phyloP scores from a whole-genome alignment of 2,329 filamentous ascomycete species.

The Cladophialophora carrionii region DNA sequence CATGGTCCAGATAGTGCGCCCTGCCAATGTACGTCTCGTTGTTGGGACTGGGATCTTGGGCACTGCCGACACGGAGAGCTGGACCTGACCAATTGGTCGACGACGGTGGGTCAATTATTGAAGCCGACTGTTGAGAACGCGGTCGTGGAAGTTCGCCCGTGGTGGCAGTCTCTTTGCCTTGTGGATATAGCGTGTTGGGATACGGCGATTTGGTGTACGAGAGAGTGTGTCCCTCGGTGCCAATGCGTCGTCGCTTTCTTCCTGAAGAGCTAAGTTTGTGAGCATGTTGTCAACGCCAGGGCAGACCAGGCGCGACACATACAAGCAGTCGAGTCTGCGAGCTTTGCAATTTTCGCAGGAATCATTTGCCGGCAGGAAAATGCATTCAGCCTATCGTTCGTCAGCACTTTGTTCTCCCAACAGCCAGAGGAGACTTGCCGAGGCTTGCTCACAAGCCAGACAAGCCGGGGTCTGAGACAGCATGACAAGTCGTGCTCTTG shows the following conservation, averaged over 20 bases:
- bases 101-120: not conserved
- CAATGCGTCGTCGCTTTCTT: conserved; percentile 13
- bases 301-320: conserved; percentile 8
- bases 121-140: conserved; percentile 10
- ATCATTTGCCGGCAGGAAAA: conserved; percentile 11
- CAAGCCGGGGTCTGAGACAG: conserved; percentile 8
- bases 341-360: conserved; percentile 13
- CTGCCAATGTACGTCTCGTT: conserved; percentile 12
- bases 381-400: conserved; percentile 11
- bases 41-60: conserved; percentile 10
- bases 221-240: not conserved
- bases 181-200: conserved; percentile 4
- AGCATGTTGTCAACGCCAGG: conserved; percentile 3
- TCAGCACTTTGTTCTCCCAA: conserved; percentile 3
- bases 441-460: conserved; percentile 9
- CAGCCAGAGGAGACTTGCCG: conserved; percentile 6
- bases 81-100: conserved; percentile 13
- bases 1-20: conserved; percentile 14
- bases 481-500: conserved; percentile 11
- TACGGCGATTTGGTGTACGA: conserved; percentile 11
- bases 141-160: conserved; percentile 4
- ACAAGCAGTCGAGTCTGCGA: conserved; percentile 12
- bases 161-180: conserved; percentile 4
- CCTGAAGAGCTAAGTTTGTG: conserved; percentile 10
- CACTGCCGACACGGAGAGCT: conserved; percentile 1